A percentile compares a stretch with the other conserved stretches of the same genome.
phyloP scores from a whole-genome alignment of 139 green algal genomes.

The Chlamydomonas schloesseri region DNA sequence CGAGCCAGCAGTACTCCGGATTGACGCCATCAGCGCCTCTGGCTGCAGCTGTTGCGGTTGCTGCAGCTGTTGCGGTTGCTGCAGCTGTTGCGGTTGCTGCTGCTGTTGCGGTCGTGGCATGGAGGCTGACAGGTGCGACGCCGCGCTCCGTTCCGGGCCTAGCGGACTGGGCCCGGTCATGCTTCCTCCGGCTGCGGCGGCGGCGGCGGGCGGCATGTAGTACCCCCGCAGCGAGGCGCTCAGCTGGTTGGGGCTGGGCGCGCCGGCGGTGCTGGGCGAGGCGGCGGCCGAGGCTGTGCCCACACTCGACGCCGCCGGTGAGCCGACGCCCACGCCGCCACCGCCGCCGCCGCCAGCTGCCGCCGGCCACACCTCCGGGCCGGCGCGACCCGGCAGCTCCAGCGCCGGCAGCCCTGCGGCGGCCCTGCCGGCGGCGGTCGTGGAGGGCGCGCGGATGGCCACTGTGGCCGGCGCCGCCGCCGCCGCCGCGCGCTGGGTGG shows the following conservation, averaged over 20 bases:
- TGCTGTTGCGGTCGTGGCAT: no score
- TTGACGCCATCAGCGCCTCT: neutral
- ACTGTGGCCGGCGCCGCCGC: neutral
- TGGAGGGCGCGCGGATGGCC: neutral
- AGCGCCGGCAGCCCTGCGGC: neutral
- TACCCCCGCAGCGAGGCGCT: constrained; percentile 13
- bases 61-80: no score
- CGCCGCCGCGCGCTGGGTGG: neutral
- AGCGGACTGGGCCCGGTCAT: no score
- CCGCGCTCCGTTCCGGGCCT: no score
- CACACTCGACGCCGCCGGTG: neutral
- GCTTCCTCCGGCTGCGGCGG: no score
- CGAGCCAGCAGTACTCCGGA: neutral
- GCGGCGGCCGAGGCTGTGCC: neutral
- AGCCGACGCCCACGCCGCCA: neutral
- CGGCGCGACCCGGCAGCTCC: neutral
- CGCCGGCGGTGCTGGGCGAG: neutral
- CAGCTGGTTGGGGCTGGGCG: neutral
- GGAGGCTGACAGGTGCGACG: no score
- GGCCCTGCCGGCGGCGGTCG: no score
- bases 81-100: no score
- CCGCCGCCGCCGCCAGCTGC: neutral
- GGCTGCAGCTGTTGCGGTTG: no score
- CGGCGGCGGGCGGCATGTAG: no score
- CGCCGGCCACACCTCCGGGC: no score